Conservation (phyloP, 129 eudicot genomes). For the Lactuca saligna region DNA sequence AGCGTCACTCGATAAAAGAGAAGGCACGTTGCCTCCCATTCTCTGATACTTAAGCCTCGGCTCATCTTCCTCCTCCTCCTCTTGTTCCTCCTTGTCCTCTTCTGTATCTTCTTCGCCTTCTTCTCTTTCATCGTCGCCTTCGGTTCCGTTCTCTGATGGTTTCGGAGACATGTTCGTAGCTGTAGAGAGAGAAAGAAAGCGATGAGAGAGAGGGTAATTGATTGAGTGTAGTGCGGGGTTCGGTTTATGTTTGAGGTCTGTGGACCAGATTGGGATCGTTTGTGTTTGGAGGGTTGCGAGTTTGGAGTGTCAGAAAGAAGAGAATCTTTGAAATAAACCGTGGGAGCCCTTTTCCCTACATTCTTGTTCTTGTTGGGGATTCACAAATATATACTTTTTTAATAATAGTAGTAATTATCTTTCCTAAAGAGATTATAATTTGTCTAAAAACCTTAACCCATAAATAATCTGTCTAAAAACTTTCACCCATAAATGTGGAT, state of each 20-base stretch:
- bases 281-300: constrained; percentile 32
- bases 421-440: not conserved
- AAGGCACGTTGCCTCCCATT: constrained; percentile 90
- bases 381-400: not conserved
- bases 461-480: not conserved
- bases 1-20: constrained; percentile 69
- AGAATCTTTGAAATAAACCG: constrained; percentile 11
- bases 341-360: not conserved
- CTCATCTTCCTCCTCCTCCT: constrained; percentile 76
- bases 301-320: constrained; percentile 20
- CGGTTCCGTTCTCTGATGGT: constrained; percentile 72
- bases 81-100: constrained; percentile 47
- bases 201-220: constrained; percentile 14
- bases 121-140: constrained; percentile 84
- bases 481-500: too few species aligned
- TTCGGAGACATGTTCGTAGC: constrained; percentile 52
- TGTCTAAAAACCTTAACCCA: not conserved
- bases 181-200: constrained; percentile 24
- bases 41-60: constrained; percentile 92
- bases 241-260: constrained; percentile 14
- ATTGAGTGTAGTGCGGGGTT: constrained; percentile 21
- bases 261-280: constrained; percentile 23
- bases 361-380: constrained; percentile 22
- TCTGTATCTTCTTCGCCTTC: constrained; percentile 57
- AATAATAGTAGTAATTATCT: too few species aligned